These are phyloP conservation scores for Aspergillus texensis DNA, from an alignment of 2,329 filamentous ascomycete genomes.

Conservation along the genomic window DNA sequence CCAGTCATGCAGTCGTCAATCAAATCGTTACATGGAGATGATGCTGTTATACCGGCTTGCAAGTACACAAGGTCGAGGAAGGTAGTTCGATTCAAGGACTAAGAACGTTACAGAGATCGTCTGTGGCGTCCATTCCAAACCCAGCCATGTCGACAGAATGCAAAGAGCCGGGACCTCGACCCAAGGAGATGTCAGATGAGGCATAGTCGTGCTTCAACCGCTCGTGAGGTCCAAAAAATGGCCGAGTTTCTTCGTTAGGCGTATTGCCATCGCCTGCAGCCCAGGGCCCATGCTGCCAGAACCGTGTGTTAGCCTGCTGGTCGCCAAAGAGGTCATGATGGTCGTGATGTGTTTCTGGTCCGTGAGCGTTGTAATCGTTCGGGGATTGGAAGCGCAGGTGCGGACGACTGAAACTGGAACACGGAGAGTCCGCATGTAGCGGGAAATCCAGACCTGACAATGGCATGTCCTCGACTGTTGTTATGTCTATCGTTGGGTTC, in stretches of 20 bases:
- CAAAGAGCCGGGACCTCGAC: slow-evolving; percentile 45
- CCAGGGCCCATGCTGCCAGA: slow-evolving; percentile 49
- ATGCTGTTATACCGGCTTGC: slow-evolving; percentile 35
- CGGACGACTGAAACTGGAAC: slow-evolving; percentile 46
- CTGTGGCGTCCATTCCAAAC: slow-evolving; percentile 43
- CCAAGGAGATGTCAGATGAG: slow-evolving; percentile 47
- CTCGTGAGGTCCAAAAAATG: slow-evolving; percentile 48
- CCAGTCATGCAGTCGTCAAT: slow-evolving; percentile 46
- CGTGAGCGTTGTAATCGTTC: slow-evolving; percentile 43
- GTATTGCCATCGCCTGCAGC: slow-evolving; percentile 45
- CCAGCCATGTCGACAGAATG: slow-evolving; percentile 50
- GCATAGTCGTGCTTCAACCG: slow-evolving; percentile 48
- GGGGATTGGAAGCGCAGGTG: slow-evolving; percentile 47
- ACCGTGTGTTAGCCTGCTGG: slow-evolving; percentile 48
- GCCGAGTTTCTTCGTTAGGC: slow-evolving; percentile 45
- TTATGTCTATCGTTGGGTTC: slow-evolving; percentile 47
- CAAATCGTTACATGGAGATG: slow-evolving; percentile 43
- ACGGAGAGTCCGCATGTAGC: slow-evolving; percentile 46
- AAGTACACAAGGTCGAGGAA: slow-evolving; percentile 21
- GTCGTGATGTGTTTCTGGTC: slow-evolving; percentile 40
- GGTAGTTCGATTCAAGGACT: slow-evolving; percentile 36
- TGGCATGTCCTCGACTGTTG: slow-evolving; percentile 42
- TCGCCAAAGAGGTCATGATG: slow-evolving; percentile 49
- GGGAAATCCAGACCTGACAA: slow-evolving; percentile 41
- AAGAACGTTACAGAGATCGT: slow-evolving; percentile 39